Conservation (phyloP, 192 early-diverging fungal species). For the Coemansia biformis region DNA sequence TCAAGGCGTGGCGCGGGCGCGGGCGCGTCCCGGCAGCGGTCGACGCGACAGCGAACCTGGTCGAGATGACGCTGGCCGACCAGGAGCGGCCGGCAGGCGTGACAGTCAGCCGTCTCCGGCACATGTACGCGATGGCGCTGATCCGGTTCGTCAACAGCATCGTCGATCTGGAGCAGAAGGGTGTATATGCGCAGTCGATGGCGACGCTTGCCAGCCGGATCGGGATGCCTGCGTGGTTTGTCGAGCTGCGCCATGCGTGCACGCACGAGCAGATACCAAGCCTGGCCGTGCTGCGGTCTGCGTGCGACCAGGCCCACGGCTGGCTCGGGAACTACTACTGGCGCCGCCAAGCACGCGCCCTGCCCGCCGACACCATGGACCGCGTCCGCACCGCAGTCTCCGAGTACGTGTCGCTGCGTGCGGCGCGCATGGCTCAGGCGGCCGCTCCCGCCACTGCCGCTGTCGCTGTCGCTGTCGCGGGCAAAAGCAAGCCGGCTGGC, state of each 20-base stretch:
- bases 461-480: too few relatives aligned
- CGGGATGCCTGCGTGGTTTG: constrained; percentile 61
- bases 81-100: constrained; percentile 15
- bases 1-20: constrained; percentile 47
- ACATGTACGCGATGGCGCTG: constrained; percentile 45
- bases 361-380: constrained; percentile 30
- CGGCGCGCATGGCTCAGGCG: neutral
- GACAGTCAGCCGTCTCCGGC: constrained; percentile 23
- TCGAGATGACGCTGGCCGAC: constrained; percentile 29
- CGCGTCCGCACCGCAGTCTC: constrained; percentile 19
- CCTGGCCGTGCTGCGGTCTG: constrained; percentile 52
- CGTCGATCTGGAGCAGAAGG: constrained; percentile 55
- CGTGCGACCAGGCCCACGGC: constrained; percentile 50
- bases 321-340: constrained; percentile 58
- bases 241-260: constrained; percentile 61
- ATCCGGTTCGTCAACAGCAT: constrained; percentile 60
- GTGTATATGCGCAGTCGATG: constrained; percentile 54
- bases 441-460: too few relatives aligned
- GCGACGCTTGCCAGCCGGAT: constrained; percentile 48
- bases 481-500: too few relatives aligned
- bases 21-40: constrained; percentile 38
- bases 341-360: constrained; percentile 39
- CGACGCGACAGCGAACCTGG: constrained; percentile 43
- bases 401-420: constrained; percentile 15
- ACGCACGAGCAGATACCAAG: constrained; percentile 63